Evolutionary conservation across 805 yeast species (phyloP), one percentile per base, ranked within the genome.

Genomic region (Saturnispora silvae): DNA sequence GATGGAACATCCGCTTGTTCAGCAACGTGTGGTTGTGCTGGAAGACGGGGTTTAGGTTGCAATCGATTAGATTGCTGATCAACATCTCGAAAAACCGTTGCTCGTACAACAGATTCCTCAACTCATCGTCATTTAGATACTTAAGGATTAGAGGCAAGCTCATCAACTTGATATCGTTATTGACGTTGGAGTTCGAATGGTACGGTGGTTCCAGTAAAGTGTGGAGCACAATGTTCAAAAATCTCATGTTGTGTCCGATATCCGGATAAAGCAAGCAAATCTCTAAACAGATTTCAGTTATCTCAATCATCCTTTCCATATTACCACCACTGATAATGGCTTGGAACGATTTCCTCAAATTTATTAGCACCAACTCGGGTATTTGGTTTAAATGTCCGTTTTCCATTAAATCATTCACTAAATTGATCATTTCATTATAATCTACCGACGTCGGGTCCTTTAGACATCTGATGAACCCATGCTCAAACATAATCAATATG

Each of bases 51-150:
- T 25, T 27, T 7, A 36, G 19, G n/a, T 36, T 36, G 3, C 31
- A 27, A 36, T 36, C 39, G 26, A 36, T 36, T 16, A 36, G 11
- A 4, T 17, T 16, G 20, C 39, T 36, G 4, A 83, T 59, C 7
- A 89, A 52, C 6, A 68, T 64, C 28, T 75, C 70, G 23, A 86
- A 60, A 48, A 83, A 83, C 66, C 64, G 9, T 81, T 82, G 25
- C 72, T 68, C 23, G 81, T 55, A 8, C 85, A 51, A 40, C 61
- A 68, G 13, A 60, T 54, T 11, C 26, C 89, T 55, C 1, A 77
- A 61, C 0, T 61, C 57, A 1, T 82, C 79, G 3, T 51, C 46
- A 44, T 82, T 85, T 20, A 82, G 54, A n/a, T 77, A 59, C 16
- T 70, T 67, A 4, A 73, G 46, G 10, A 83, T 22, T 5, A 41